Evolutionary conservation across 2,329 filamentous ascomycete genomes (phyloP).

Genomic region (Fusarium zealandicum): DNA sequence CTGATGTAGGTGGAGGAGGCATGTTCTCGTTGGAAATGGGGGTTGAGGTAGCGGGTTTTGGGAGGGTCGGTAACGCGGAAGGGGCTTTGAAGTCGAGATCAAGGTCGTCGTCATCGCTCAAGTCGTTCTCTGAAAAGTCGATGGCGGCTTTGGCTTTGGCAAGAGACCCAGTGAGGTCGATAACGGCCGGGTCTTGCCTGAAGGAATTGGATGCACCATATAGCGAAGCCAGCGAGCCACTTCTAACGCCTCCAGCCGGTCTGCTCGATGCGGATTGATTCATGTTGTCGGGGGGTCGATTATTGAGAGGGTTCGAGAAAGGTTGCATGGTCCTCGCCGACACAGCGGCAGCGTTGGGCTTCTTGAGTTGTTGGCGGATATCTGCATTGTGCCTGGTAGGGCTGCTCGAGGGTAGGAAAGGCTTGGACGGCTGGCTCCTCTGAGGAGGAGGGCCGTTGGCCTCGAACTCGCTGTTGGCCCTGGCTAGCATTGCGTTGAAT

Average conservation of each 20-base stretch:
- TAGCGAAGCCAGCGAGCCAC: constrained; percentile 50
- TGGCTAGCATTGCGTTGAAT: constrained; percentile 47
- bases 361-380: constrained; percentile 60
- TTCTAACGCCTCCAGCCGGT: constrained; percentile 13
- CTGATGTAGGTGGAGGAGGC: constrained; percentile 41
- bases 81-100: constrained; percentile 73
- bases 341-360: constrained; percentile 49
- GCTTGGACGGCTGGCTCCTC: constrained; percentile 54
- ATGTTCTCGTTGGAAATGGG: constrained; percentile 36
- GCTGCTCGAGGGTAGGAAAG: constrained; percentile 65
- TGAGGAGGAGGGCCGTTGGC: constrained; percentile 47
- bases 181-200: constrained; percentile 38
- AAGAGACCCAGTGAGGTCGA: constrained; percentile 47
- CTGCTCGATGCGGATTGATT: constrained; percentile 33
- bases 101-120: constrained; percentile 82
- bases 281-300: constrained; percentile 49
- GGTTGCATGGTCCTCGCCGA: constrained; percentile 50
- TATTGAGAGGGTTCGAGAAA: constrained; percentile 39
- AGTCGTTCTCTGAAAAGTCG: constrained; percentile 80
- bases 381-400: constrained; percentile 54
- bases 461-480: constrained; percentile 49
- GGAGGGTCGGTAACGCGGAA: constrained; percentile 54
- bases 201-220: constrained; percentile 59
- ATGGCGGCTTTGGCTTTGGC: constrained; percentile 50
- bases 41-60: constrained; percentile 31